phyloP scores from a whole-genome alignment of 768 basidiomycete genomes.

The Hortiboletus flavorubellus region DNA sequence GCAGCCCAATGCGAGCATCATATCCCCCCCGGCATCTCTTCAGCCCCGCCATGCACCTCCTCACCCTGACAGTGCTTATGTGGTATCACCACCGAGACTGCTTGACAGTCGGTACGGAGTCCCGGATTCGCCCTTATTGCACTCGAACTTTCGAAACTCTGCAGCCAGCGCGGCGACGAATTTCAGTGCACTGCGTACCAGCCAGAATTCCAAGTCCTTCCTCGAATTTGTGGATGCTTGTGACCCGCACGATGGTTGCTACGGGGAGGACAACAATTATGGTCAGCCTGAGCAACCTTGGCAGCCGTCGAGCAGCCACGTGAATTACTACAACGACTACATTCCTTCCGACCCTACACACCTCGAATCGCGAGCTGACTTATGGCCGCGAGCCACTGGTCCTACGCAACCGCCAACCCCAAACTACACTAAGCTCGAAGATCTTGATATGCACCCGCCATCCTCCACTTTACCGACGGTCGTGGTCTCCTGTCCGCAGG shows the following conservation, averaged over 20 bases:
- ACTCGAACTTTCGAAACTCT: constrained; percentile 45
- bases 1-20: background rate
- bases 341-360: constrained; percentile 1
- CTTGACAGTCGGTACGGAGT: constrained; percentile 4
- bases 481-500: constrained; percentile 48
- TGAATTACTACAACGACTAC: background rate
- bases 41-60: constrained; percentile 7
- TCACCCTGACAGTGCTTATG: background rate
- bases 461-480: constrained; percentile 45
- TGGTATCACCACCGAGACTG: constrained; percentile 11
- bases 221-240: constrained; percentile 29
- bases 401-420: constrained; percentile 2
- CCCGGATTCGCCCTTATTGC: constrained; percentile 47
- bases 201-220: constrained; percentile 25
- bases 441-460: constrained; percentile 13
- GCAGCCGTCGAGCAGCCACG: background rate
- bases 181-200: constrained; percentile 4
- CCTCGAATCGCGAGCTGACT: constrained; percentile 1
- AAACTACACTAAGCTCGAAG: constrained; percentile 7
- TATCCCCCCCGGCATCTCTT: constrained; percentile 6
- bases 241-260: constrained; percentile 32
- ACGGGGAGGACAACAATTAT: constrained; percentile 44
- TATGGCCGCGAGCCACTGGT: constrained; percentile 16
- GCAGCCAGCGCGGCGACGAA: constrained; percentile 35
- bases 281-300: constrained; percentile 4